These are phyloP conservation scores for Sphagnurus paluster DNA, from an alignment of 1,284 basidiomycete species.

Conservation along the genomic window DNA sequence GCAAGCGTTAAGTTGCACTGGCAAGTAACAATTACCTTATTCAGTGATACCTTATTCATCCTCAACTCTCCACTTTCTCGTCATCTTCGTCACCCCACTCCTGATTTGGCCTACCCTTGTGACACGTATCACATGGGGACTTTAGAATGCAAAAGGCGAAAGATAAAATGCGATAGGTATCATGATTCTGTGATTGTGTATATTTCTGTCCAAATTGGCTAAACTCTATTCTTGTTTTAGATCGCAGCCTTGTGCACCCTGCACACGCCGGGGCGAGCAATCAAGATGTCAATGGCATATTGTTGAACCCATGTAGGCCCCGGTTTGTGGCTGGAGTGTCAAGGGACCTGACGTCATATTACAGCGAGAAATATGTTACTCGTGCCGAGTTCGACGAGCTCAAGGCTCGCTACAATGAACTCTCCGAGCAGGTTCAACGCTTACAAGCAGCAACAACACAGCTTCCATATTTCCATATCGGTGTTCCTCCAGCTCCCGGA, in stretches of 20 bases:
- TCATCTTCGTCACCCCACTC: slow-evolving; percentile 12
- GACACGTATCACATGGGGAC: slow-evolving; percentile 8
- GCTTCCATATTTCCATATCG: slow-evolving; percentile 30
- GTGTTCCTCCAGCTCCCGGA: slow-evolving; percentile 25
- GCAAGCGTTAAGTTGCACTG: slow-evolving; percentile 76
- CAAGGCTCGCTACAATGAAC: slow-evolving; percentile 41
- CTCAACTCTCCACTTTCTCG: no score
- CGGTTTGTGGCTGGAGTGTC: no score
- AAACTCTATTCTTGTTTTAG: slow-evolving; percentile 25
- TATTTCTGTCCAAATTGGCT: slow-evolving; percentile 19
- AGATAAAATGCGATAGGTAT: slow-evolving; percentile 53
- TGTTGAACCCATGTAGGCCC: slow-evolving; percentile 46
- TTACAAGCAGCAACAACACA: slow-evolving; percentile 25
- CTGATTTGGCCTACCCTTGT: slow-evolving; percentile 22
- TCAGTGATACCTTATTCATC: slow-evolving; percentile 16
- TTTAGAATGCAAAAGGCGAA: slow-evolving; percentile 49
- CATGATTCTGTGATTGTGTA: slow-evolving; percentile 15
- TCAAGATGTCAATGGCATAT: slow-evolving; percentile 50
- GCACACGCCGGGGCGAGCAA: slow-evolving; percentile 48
- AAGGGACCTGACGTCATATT: slow-evolving; percentile 4
- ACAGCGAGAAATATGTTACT: slow-evolving; percentile 48
- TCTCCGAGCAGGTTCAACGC: slow-evolving; percentile 38
- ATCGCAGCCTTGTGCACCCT: slow-evolving; percentile 47
- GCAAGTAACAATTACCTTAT: slow-evolving; percentile 40
- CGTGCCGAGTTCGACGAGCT: slow-evolving; percentile 49